A percentile compares a stretch with the other conserved stretches of the same genome.
phyloP scores from a whole-genome alignment of 1,139 yeast species.

The Williopsis jadinii region DNA sequence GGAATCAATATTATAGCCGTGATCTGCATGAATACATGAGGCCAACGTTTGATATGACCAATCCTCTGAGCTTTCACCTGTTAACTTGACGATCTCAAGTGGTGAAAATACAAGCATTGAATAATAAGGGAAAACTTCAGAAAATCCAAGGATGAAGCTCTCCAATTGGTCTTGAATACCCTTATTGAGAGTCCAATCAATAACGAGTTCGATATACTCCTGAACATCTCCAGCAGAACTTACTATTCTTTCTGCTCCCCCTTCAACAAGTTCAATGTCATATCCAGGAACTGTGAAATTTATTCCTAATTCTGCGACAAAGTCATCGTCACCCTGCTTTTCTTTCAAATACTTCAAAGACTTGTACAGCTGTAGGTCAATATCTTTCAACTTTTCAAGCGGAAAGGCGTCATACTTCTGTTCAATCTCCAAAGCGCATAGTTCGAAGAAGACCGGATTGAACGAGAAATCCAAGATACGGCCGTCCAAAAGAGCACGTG shows the following conservation, averaged over 20 bases:
- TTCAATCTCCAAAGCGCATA: slow-evolving; percentile 24
- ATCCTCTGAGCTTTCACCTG: slow-evolving; percentile 78
- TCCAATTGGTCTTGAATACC: slow-evolving; percentile 64
- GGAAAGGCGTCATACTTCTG: slow-evolving; percentile 16
- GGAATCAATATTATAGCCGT: slow-evolving; percentile 79
- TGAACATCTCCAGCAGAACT: slow-evolving; percentile 45
- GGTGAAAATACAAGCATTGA: slow-evolving; percentile 70
- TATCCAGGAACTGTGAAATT: slow-evolving; percentile 77
- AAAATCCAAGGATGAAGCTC: slow-evolving; percentile 75
- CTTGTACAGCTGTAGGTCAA: slow-evolving; percentile 57
- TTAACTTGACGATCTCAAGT: slow-evolving; percentile 59
- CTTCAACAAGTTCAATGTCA: slow-evolving; percentile 46
- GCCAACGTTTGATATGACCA: slow-evolving; percentile 67
- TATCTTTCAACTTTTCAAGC: slow-evolving; percentile 37
- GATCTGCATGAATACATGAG: slow-evolving; percentile 72
- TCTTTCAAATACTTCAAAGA: slow-evolving; percentile 45
- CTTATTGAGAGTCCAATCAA: slow-evolving; percentile 52
- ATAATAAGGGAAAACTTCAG: slow-evolving; percentile 73
- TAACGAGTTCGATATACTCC: slow-evolving; percentile 47
- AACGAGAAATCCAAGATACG: slow-evolving; percentile 80
- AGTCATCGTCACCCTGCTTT: slow-evolving; percentile 32
- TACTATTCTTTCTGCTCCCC: slow-evolving; percentile 49
- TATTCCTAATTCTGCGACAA: slow-evolving; percentile 44
- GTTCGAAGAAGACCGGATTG: slow-evolving; percentile 60
- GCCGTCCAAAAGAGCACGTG: slow-evolving; percentile 80